Percentiles rank a stretch among this genome's conserved stretches.
Evolutionary conservation across 306 rosid species (phyloP).

Genomic region (Castanospermum australe): DNA sequence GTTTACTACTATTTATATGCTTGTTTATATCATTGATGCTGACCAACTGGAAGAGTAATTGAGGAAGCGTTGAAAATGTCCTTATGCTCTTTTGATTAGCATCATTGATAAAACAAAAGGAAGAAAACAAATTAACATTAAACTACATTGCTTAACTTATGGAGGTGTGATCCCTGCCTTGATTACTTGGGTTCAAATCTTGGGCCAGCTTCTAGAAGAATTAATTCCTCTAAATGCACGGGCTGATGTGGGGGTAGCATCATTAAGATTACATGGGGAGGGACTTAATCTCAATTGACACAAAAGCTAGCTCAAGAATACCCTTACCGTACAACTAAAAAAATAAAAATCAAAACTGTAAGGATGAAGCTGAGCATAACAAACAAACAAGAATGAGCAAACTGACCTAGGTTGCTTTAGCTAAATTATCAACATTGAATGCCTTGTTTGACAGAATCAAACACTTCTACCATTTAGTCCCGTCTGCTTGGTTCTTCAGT

Average conservation of each 20-base stretch:
- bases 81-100: neutral
- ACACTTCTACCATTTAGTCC: neutral
- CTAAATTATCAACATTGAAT: conserved; percentile 1
- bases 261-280: too few relatives aligned
- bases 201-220: too few relatives aligned
- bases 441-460: conserved; percentile 15
- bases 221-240: too few relatives aligned
- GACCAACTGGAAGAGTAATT: neutral
- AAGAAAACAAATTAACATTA: neutral
- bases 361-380: neutral
- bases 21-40: neutral
- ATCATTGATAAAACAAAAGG: conserved; percentile 5
- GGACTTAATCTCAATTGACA: too few relatives aligned
- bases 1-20: neutral
- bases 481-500: conserved; percentile 22
- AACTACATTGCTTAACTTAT: neutral
- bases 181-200: too few relatives aligned
- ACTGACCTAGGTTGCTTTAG: neutral
- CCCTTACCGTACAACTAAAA: too few relatives aligned
- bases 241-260: too few relatives aligned
- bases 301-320: too few relatives aligned
- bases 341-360: too few relatives aligned
- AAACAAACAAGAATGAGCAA: neutral
- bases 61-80: neutral
- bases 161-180: too few relatives aligned